phyloP scores from a whole-genome alignment of 2,329 filamentous ascomycete species.

The Myriosclerotinia duriaeana region DNA sequence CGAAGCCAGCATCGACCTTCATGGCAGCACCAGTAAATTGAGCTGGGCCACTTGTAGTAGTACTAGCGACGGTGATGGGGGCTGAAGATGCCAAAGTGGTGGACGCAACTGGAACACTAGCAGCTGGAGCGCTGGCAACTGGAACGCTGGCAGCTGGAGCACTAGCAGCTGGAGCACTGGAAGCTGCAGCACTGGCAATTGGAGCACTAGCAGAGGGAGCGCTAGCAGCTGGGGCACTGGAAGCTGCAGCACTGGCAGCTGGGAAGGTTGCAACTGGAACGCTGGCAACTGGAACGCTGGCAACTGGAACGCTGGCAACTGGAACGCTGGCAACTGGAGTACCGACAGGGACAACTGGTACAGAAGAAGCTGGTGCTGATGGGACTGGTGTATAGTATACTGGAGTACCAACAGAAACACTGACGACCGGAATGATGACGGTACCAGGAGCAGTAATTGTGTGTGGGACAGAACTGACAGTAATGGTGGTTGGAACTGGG shows the following conservation, averaged over 20 bases:
- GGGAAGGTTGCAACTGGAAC: conserved; percentile 17
- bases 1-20: conserved; percentile 31
- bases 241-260: too few species aligned
- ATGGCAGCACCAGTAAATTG: conserved; percentile 30
- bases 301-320: too few species aligned
- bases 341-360: neutral
- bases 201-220: neutral
- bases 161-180: too few species aligned
- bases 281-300: conserved; percentile 1
- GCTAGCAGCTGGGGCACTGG: neutral
- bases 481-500: conserved; percentile 26
- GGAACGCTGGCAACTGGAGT: too few species aligned
- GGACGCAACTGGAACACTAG: conserved; percentile 15
- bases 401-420: conserved; percentile 22
- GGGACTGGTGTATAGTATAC: neutral
- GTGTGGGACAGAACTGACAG: conserved; percentile 31
- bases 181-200: neutral
- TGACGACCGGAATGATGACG: conserved; percentile 28
- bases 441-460: conserved; percentile 26
- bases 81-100: conserved; percentile 15
- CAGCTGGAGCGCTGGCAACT: neutral
- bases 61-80: conserved; percentile 7
- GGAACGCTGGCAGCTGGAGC: too few species aligned
- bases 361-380: neutral
- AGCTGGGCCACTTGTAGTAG: conserved; percentile 24